Evolutionary conservation across 116 monocot genomes (phyloP), one percentile per base, ranked within the genome.

Genomic region (Phalaenopsis hybrid): DNA sequence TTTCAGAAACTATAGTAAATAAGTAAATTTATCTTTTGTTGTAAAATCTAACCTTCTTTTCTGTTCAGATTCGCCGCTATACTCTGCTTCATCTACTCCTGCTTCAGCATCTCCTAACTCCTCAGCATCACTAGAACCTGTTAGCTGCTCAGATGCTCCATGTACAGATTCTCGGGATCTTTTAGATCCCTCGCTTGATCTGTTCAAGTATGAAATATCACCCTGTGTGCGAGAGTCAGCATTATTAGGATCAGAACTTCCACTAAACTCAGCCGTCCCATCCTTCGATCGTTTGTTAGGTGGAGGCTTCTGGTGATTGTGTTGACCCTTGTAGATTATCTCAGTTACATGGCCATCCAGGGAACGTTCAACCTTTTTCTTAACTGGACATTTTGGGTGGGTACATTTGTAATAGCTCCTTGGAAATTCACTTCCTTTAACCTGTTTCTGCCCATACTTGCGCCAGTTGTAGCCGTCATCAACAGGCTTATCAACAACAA

Each of bases 391-490:
- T 25, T 85, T 88, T 70, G 87, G 81, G 84, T 87, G 82, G 13
- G 92, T 94, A 79, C 94, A 94, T 77, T 89, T 92, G 85, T 92
- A 97, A 79, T 94, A 94, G 79, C 94, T 94, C 78, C 92, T 86
- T 49, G 91, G 94, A 82, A 77, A 97, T 79, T 92, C 92, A 83
- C 94, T 92, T 3, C 89, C 92, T 80, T 94, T 97, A 4, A 97
- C 90, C 43, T 89, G 90, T 81, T 97, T 97, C 72, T 97, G 94
- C 33, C 94, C 94, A 77, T 97, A 97, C 77, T 97, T 96, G 9
- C 92, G 84, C 96, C 96, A 96, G 44, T 91, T 96, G 86, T 85
- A 96, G 75, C 91, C 92, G 84, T 96, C 96, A 70, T 91, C 88
- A 75, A 85, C 84, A 70, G 94, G 91, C 69, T 94, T 92, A 31